These are phyloP conservation scores for Erythrophleum ivorense DNA, from an alignment of 331 rosid species.

Conservation along the genomic window DNA sequence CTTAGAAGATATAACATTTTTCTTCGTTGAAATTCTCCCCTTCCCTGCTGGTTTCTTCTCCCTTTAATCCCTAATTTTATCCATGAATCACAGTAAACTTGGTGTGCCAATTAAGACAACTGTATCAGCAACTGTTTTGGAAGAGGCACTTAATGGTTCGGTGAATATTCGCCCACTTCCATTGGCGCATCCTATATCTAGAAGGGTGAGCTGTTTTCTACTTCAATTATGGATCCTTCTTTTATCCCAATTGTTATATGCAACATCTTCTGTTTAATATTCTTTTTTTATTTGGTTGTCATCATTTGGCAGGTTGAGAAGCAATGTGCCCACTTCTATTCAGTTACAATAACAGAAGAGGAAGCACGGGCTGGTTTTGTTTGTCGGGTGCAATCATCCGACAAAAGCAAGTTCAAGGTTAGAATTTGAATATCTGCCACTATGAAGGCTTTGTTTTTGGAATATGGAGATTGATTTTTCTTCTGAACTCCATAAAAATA, in stretches of 20 bases:
- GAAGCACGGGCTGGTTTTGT: constrained; percentile 89
- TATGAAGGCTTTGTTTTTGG: constrained; percentile 28
- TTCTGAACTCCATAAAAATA: not conserved
- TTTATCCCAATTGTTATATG: constrained; percentile 6
- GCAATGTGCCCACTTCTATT: constrained; percentile 96
- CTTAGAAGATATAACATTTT: not conserved
- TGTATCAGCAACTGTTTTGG: constrained; percentile 90
- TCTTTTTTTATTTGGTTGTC: constrained; percentile 24
- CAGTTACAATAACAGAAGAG: constrained; percentile 80
- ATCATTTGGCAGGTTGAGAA: constrained; percentile 80
- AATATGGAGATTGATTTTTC: not conserved
- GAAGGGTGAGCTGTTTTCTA: constrained; percentile 59
- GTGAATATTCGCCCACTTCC: constrained; percentile 73
- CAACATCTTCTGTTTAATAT: constrained; percentile 28
- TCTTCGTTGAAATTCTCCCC: not conserved
- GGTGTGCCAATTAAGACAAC: constrained; percentile 99
- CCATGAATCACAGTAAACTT: constrained; percentile 69
- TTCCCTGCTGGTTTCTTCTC: constrained; percentile 9
- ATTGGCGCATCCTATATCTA: constrained; percentile 67
- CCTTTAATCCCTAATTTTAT: constrained; percentile 24
- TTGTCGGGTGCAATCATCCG: constrained; percentile 92
- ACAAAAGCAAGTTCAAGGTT: constrained; percentile 99
- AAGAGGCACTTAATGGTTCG: constrained; percentile 89
- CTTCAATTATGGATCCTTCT: constrained; percentile 19
- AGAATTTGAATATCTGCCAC: constrained; percentile 34